Base-by-base conservation (phyloP, 371 early-diverging fungal genomes). In the Mucor racemosus region DNA sequence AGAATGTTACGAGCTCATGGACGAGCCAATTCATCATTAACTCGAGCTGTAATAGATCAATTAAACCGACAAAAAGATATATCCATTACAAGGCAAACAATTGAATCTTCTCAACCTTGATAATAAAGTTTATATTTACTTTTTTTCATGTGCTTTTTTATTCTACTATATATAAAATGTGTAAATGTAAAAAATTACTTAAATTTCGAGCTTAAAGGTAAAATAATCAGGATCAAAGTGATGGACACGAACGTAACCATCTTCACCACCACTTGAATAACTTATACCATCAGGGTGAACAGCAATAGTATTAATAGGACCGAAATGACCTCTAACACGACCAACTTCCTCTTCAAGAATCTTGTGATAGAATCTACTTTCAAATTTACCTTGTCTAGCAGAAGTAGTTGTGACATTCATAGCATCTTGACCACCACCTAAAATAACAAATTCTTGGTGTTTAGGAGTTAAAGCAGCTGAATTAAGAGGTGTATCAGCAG, bases 261-360 rank as follows among this genome's bases (percentile, higher is more conserved):
- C 99, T 81, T 99, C 99, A 77, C 97, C 97, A 76, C 99, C 99
- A 67, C 92, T 92, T 56, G 99, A 93, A 79, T 96, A 97, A 73
- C 95, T 89, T 68, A 85, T 92, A 58, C 99, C 99, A 68, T 91
- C 91, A 19, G 99, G 99, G 77, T 95, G 95, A 68, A 99, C 95
- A 35, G 98, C 98, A 68, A 99, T 88, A 15, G 99, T 97, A 86
- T 99, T 99, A 84, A 99, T 98, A 62, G 99, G 99, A 73, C 99
- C 99, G 84, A 99, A 99, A 77, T 99, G 99, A 46, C 99, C 99
- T 84, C 92, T 96, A 58, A 97, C 95, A 68, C 97, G 92, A 42
- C 99, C 99, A 48, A 99, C 91, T 80, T 99, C 99, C 74, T 97
- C 95, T 68, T 95, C 95, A 67, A 96, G 91, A 53, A 98, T 91